Percentiles rank a stretch among this genome's conserved stretches.
Evolutionary conservation across 139 green algal species (phyloP).

Genomic region (Mesotaenium endlicherianum): DNA sequence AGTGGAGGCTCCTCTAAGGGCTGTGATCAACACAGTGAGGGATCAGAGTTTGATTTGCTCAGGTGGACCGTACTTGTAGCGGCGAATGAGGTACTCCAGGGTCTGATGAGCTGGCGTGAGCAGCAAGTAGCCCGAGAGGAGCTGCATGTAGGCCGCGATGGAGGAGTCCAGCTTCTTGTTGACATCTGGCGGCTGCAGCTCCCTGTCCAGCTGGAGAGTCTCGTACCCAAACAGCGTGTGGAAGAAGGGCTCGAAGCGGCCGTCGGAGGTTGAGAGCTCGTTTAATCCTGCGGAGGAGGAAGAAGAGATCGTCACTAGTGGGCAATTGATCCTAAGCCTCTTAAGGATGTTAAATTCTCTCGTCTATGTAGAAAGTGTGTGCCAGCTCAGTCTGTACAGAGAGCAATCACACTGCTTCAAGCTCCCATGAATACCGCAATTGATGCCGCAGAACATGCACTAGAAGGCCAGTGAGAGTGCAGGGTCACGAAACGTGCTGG

Average conservation of each 20-base stretch:
- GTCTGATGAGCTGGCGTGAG: conserved; percentile 66
- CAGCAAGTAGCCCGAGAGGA: conserved; percentile 80
- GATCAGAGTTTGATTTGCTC: too few species aligned
- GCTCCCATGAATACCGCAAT: not conserved
- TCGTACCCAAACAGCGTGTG: conserved; percentile 72
- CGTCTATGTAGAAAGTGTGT: too few species aligned
- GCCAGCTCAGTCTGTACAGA: not conserved
- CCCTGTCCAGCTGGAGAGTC: conserved; percentile 55
- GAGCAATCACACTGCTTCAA: not conserved
- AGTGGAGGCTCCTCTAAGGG: too few species aligned
- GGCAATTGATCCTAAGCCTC: not conserved
- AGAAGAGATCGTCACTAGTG: not conserved
- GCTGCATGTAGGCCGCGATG: conserved; percentile 65
- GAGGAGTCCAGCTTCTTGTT: conserved; percentile 36
- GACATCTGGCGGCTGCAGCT: conserved; percentile 64
- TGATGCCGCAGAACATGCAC: not conserved
- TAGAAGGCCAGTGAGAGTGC: too few species aligned
- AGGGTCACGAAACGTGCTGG: too few species aligned
- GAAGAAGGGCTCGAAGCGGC: conserved; percentile 64
- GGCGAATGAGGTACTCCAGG: conserved; percentile 83
- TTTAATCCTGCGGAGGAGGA: conserved; percentile 67
- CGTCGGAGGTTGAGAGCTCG: conserved; percentile 68
- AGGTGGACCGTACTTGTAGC: conserved; percentile 73
- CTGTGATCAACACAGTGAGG: too few species aligned
- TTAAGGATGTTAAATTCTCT: not conserved